Evolutionary conservation across 192 early-diverging fungal species (phyloP), one percentile per base, ranked within the genome.

Genomic region (Jimgerdemannia flammicorona): DNA sequence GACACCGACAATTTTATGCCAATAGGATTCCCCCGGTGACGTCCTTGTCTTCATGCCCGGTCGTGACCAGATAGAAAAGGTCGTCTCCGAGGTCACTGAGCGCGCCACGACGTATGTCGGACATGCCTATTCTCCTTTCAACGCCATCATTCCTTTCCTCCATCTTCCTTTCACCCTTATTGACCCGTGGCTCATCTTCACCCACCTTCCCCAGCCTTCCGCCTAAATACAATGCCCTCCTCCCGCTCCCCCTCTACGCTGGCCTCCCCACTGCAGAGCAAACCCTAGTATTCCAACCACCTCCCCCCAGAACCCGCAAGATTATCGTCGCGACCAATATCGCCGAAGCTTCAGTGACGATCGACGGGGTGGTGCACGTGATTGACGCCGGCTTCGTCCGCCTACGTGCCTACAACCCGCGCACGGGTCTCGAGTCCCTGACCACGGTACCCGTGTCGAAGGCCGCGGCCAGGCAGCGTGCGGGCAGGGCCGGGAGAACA

Each of bases 401-500:
- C 79, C 65, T 93, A 3, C 81, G 90, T 71, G 93, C 95, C 4
- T 98, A 93, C 81, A 97, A 98, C 81, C 92, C 98, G 67, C 94
- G 92, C 75, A 93, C 94, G 42, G 97, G 97, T 14, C 95, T 98
- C 86, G 98, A 98, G 74, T 85, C 92, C 9, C 78, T 99, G 66
- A 87, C 90, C 4, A 93, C 97, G 17, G 93, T 93, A n/a, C 95
- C 95, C 0, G 91, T 97, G 41, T 94, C 93, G 69, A 96, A 96
- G 80, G 95, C 97, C 19, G 95, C 96, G 69, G 95, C 97, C 39
- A 91, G 94, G 74, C 98, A 99, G 83, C 90, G 98, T 4, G 88
- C 95, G 3, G 98, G 97, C 29, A 93, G 98, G 66, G 97, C 98
- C 3, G 98, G 98, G 20, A 90, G 98, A 63, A 93, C 95, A 2